These are phyloP conservation scores for Corylus americana DNA, from an alignment of 306 rosid species.

Conservation along the genomic window DNA sequence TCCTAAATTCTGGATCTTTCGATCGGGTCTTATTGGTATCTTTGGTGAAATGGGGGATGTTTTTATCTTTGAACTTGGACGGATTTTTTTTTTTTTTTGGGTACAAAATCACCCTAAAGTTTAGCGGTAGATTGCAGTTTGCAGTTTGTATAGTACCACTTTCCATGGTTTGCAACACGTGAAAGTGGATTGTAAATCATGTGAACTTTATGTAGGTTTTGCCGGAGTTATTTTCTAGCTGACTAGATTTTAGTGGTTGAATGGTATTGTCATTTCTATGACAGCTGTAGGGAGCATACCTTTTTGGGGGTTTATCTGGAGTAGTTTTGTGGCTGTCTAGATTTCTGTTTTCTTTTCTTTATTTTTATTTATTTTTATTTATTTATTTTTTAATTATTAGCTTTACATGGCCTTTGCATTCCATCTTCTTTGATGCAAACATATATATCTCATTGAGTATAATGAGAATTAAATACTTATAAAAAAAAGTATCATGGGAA, in stretches of 20 bases:
- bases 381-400: background rate
- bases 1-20: constrained; percentile 13
- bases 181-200: constrained; percentile 10
- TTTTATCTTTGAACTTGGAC: background rate
- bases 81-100: background rate
- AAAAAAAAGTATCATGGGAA: constrained; percentile 23
- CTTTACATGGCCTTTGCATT: constrained; percentile 1
- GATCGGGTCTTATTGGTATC: constrained; percentile 19
- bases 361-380: background rate
- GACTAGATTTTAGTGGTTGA: constrained; percentile 19
- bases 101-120: background rate
- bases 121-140: background rate
- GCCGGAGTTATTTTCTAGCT: constrained; percentile 12
- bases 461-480: too few species aligned
- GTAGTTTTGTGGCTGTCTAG: constrained; percentile 29
- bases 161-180: constrained; percentile 14
- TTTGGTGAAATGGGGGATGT: background rate
- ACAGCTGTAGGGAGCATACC: constrained; percentile 40
- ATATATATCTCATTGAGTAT: constrained; percentile 16
- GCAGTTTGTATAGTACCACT: constrained; percentile 4
- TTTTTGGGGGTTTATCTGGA: constrained; percentile 26
- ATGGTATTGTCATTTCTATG: constrained; percentile 24
- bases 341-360: constrained; percentile 23
- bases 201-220: background rate
- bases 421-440: constrained; percentile 26